Base-by-base conservation (phyloP, 2,329 filamentous ascomycete genomes). In the Amauroascus niger region DNA sequence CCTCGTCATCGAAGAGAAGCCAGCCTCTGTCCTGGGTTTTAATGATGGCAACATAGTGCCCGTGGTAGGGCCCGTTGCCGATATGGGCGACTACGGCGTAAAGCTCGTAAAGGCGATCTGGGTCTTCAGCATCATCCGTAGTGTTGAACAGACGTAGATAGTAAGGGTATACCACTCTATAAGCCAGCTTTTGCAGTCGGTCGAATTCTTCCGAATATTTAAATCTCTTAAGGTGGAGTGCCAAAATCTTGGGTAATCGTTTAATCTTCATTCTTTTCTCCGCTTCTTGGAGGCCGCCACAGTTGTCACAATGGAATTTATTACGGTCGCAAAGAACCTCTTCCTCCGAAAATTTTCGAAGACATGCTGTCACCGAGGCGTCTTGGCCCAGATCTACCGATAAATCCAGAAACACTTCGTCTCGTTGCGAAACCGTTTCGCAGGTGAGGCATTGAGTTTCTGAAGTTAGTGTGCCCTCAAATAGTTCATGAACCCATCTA, bases 211-310 rank as follows among this genome's bases (percentile, higher is more conserved):
- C 93, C 1, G 91, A 96, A 67, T 96, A 98, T 72, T 97, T 97
- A 76, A 98, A 98, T 54, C 93, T 82, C 72, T 98, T 98, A 58
- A 98, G 73, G 66, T 98, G 93, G 55, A 98, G 74, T 3, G 93
- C 90, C 59, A 98, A 72, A 56, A 98, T 88, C 65, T 88, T 89
- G 3, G 93, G 93, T 65, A 97, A 73, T 51, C 87, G 82, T 74
- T 98, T 97, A 62, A 98, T 91, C 76, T 97, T 98, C 93, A 98
- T 98, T 59, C 93, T 82, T 75, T 97, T 98, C 70, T 98, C 93
- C 0, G 93, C 93, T 71, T 98, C 93, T 70, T 98, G 93, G 53
- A 98, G 74, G 2, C 93, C 93, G 51, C 93, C 93, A 62, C 93
- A 98, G 63, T 90, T 90, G 67, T 98, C 93, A 71, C 93, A 98